These are phyloP conservation scores for Neurospora sp. DNA, from an alignment of 495 filamentous ascomycete genomes.

Conservation along the genomic window DNA sequence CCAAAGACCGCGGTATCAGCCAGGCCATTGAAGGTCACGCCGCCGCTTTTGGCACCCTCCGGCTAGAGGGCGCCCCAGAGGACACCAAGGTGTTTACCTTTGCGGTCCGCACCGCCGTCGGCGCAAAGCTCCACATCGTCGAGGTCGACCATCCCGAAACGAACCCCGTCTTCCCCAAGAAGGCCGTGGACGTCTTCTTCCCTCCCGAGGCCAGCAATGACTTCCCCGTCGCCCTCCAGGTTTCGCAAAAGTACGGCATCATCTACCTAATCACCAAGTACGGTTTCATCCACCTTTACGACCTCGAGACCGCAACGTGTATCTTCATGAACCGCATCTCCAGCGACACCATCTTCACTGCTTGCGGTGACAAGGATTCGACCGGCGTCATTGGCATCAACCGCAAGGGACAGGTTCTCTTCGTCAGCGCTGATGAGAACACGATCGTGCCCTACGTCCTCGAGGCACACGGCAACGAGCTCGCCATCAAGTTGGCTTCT, in stretches of 20 bases:
- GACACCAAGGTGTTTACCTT: conserved; percentile 97
- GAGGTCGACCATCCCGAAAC: conserved; percentile 88
- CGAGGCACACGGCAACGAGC: conserved; percentile 79
- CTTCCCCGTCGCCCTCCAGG: conserved; percentile 97
- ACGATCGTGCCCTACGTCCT: conserved; percentile 89
- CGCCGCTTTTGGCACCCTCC: conserved; percentile 83
- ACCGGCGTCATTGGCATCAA: conserved; percentile 91
- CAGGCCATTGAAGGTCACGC: conserved; percentile 97
- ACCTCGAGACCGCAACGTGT: conserved; percentile 90
- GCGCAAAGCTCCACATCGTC: conserved; percentile 95
- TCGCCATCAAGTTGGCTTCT: conserved; percentile 93
- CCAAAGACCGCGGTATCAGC: conserved; percentile 88
- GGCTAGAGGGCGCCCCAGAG: conserved; percentile 75
- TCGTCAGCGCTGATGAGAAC: conserved; percentile 83
- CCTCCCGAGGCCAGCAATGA: conserved; percentile 88
- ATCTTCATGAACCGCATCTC: conserved; percentile 99
- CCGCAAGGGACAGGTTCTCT: conserved; percentile 89
- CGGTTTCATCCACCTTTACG: conserved; percentile 97
- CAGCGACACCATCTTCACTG: conserved; percentile 97
- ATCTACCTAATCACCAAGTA: conserved; percentile 98
- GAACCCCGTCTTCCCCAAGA: conserved; percentile 84
- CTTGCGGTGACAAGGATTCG: conserved; percentile 71
- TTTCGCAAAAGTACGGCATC: conserved; percentile 89
- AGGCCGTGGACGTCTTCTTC: conserved; percentile 96
- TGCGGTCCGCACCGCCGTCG: conserved; percentile 74